Conservation (phyloP, 306 rosid species). For the Cicer arietinum region DNA sequence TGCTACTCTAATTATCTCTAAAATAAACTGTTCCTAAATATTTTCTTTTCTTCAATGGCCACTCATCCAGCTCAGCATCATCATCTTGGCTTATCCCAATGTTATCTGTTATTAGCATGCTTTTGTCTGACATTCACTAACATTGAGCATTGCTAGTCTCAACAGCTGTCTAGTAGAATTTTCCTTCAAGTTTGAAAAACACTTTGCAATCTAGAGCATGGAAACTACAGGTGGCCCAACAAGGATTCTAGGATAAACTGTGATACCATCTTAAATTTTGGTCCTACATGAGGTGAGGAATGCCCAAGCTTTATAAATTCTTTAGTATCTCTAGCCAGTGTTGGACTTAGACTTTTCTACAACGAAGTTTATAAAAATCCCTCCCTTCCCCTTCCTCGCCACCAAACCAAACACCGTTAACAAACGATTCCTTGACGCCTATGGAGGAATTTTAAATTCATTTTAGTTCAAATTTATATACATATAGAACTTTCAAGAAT, state of each 20-base stretch:
- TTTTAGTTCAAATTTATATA: background rate
- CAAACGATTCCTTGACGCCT: background rate
- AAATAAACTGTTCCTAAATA: constrained; percentile 12
- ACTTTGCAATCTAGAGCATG: background rate
- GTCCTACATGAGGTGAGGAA: background rate
- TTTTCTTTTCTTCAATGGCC: constrained; percentile 14
- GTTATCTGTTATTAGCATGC: constrained; percentile 6
- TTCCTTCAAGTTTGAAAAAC: constrained; percentile 1
- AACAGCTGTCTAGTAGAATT: background rate
- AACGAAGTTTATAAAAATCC: background rate
- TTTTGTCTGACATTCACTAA: constrained; percentile 12
- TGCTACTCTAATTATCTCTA: constrained; percentile 16
- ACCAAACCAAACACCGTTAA: background rate
- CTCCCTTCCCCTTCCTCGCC: background rate
- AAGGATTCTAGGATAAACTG: background rate
- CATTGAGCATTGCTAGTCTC: background rate
- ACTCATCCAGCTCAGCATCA: constrained; percentile 24
- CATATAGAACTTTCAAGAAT: background rate
- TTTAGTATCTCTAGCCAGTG: background rate
- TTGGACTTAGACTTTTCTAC: background rate
- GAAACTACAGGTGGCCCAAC: background rate
- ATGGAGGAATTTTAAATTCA: constrained; percentile 12
- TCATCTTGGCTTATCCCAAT: constrained; percentile 15
- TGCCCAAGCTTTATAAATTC: background rate
- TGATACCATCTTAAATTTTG: background rate